A percentile compares a stretch with the other conserved stretches of the same genome.
Evolutionary conservation across 2,329 filamentous ascomycete species (phyloP).

Genomic region (Colletotrichum magnum): DNA sequence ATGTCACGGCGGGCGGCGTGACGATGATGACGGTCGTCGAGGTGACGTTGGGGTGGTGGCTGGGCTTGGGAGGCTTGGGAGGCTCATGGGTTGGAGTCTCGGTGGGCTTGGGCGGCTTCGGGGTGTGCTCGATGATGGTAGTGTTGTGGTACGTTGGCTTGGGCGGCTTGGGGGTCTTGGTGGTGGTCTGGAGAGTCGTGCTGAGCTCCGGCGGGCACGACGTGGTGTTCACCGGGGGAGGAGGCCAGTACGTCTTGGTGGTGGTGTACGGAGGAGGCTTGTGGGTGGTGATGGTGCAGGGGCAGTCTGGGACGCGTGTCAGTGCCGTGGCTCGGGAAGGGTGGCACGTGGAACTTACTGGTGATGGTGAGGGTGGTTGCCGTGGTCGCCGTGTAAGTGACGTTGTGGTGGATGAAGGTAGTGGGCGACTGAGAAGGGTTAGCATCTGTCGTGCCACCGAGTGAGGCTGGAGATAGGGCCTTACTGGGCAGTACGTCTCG

Average conservation of each 20-base stretch:
- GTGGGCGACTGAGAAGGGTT: constrained; percentile 49
- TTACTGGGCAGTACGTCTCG: constrained; percentile 61
- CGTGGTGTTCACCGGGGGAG: constrained; percentile 32
- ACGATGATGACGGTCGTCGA: constrained; percentile 29
- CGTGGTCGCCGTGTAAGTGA: constrained; percentile 60
- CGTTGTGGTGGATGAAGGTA: constrained; percentile 55
- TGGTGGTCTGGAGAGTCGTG: constrained; percentile 32
- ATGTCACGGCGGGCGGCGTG: constrained; percentile 20
- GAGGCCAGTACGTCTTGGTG: constrained; percentile 44
- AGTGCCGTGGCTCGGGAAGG: constrained; percentile 37
- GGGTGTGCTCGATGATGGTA: constrained; percentile 31
- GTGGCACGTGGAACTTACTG: constrained; percentile 47
- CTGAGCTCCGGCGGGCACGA: constrained; percentile 36
- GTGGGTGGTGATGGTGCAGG: constrained; percentile 58
- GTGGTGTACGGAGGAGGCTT: constrained; percentile 49
- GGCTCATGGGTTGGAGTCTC: constrained; percentile 3
- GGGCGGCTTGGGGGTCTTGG: constrained; percentile 26
- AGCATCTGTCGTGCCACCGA: neutral
- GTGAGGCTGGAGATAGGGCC: constrained; percentile 35
- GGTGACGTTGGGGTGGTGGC: constrained; percentile 29
- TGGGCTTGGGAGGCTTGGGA: constrained; percentile 23
- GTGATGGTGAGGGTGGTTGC: constrained; percentile 61
- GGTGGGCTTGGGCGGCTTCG: constrained; percentile 26
- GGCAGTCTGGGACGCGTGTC: constrained; percentile 57
- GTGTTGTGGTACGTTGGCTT: constrained; percentile 40